Percentiles rank a stretch among this genome's conserved stretches.
Evolutionary conservation across 164 flowering plant species (phyloP).

Genomic region (Chloranthus sessilifolius): DNA sequence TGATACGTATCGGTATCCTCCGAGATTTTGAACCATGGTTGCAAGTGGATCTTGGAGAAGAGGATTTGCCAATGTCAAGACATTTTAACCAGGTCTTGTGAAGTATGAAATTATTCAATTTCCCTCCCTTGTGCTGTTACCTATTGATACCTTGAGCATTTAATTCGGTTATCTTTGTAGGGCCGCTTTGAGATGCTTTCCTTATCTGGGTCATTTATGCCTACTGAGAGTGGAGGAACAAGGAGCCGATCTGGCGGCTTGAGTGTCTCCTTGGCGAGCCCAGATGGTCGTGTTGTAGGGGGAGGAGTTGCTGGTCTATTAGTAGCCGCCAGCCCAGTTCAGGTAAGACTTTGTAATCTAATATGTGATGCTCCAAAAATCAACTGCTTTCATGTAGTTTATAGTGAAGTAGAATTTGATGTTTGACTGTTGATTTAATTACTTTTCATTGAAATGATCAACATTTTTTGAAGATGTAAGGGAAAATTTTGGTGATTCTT

Average conservation of each 20-base stretch:
- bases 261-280: conserved; percentile 92
- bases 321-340: conserved; percentile 87
- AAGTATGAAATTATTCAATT: not conserved
- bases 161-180: conserved; percentile 29
- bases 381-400: not conserved
- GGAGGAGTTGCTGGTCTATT: conserved; percentile 92
- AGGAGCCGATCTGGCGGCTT: conserved; percentile 90
- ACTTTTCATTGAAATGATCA: not conserved
- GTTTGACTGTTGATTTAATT: not conserved
- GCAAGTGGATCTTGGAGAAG: too few relatives aligned
- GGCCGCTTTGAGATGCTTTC: conserved; percentile 95
- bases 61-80: too few relatives aligned
- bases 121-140: not conserved
- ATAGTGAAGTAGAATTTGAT: not conserved
- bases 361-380: not conserved
- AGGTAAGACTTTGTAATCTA: conserved; percentile 30
- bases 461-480: not conserved
- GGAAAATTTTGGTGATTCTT: not conserved
- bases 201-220: conserved; percentile 87
- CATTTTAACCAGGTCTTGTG: too few relatives aligned
- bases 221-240: conserved; percentile 70
- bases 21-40: too few relatives aligned
- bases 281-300: conserved; percentile 94
- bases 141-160: not conserved
- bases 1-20: too few relatives aligned